Evolutionary conservation across 2,329 filamentous ascomycete species (phyloP), one percentile per base, ranked within the genome.

Genomic region (Celoporthe dispersa): DNA sequence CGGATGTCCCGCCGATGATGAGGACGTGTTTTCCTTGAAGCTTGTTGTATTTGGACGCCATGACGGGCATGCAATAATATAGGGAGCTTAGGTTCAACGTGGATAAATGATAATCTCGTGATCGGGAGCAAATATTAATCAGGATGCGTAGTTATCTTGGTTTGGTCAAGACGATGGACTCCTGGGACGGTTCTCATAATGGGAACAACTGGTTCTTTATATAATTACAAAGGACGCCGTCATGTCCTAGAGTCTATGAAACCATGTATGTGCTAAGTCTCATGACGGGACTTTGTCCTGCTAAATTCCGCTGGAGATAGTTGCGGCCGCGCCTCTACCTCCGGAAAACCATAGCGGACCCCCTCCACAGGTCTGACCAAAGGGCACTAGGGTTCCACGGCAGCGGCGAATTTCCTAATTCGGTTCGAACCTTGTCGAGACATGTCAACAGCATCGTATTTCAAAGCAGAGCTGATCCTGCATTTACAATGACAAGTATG

Each of bases 1-100:
- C 90, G 22, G 86, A 84, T 2, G 87, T 86, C 55, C 88, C 90
- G 60, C 90, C 90, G 62, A 92, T 83, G 75, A 92, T 79, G 55
- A 92, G 85, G 74, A 90, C 78, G 71, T 79, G 80, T 57, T 76
- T 76, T 73, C 75, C 74, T 28, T 78, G 75, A 25, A 82, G 76
- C 72, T 81, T 81, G 64, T 70, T 68, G 73, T 78, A 79, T 67
- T 76, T 79, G 67, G 75, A 74, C 1, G 76, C 68, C 72, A 77
- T 79, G 16, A 75, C 63, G 31, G 19, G 11, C n/a, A 25, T 37
- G 31, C 6, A 61, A 9, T n/a, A n/a, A 19, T 39, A 39, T 39
- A 9, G 9, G 8, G 22, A 48, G 19, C 39, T n/a, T 2, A 37
- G 16, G 16, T n/a, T 37, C 19, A 22, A 3, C 25, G 22, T 61